These are phyloP conservation scores for Microcos paniculata DNA, from an alignment of 345 rosid species.

Conservation along the genomic window DNA sequence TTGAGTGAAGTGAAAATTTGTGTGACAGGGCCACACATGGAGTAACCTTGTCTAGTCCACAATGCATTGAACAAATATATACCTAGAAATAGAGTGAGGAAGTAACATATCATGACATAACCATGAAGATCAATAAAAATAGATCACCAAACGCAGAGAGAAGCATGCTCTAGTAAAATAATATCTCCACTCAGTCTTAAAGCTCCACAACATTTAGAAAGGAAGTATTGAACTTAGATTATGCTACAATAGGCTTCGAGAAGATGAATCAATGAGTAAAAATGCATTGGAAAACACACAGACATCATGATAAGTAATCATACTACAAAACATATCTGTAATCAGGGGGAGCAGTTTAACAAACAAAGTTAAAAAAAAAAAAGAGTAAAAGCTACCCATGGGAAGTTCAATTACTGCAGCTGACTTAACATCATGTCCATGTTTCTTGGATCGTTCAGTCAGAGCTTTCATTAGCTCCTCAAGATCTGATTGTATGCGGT, in stretches of 20 bases:
- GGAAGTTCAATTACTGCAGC: constrained; percentile 86
- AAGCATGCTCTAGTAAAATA: neutral
- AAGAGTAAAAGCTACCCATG: constrained; percentile 42
- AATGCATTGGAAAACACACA: neutral
- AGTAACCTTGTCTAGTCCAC: neutral
- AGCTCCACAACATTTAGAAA: neutral
- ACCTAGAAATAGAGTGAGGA: neutral
- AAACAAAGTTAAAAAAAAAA: neutral
- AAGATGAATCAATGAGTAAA: neutral
- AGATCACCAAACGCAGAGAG: neutral
- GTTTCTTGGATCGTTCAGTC: constrained; percentile 80
- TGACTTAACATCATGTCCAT: constrained; percentile 73
- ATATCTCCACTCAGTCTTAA: neutral
- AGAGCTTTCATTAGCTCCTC: constrained; percentile 87
- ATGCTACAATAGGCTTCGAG: neutral
- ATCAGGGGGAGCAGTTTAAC: neutral
- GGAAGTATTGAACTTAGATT: neutral
- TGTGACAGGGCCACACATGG: neutral
- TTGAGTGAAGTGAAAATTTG: neutral
- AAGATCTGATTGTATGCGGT: constrained; percentile 91
- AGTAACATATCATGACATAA: neutral
- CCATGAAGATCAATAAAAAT: neutral
- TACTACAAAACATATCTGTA: neutral
- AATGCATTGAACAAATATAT: neutral
- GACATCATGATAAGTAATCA: neutral